Conservation (phyloP, 192 early-diverging fungal genomes). For the Coemansia sp. region DNA sequence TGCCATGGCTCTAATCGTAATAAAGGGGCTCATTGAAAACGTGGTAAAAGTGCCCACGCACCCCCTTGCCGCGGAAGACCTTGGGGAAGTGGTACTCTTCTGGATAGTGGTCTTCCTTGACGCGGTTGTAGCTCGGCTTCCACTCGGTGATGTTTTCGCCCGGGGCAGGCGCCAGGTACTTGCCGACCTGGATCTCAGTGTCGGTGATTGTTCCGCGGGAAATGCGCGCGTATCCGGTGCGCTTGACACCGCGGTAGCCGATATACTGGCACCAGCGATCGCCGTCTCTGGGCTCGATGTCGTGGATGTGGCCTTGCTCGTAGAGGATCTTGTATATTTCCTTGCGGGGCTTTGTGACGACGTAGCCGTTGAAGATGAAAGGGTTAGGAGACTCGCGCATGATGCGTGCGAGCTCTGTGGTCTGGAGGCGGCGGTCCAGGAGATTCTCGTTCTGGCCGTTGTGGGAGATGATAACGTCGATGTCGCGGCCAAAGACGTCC, state of each 20-base stretch:
- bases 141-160: conserved; percentile 35
- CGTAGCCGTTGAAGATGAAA: conserved; percentile 78
- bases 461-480: conserved; percentile 80
- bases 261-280: conserved; percentile 87
- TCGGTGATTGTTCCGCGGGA: conserved; percentile 80
- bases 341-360: conserved; percentile 70
- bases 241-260: conserved; percentile 72
- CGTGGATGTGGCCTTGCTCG: conserved; percentile 66
- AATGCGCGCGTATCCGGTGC: conserved; percentile 72
- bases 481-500: conserved; percentile 73
- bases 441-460: conserved; percentile 81
- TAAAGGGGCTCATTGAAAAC: conserved; percentile 78
- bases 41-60: conserved; percentile 74
- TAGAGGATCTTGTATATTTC: conserved; percentile 65
- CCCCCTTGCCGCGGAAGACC: conserved; percentile 66
- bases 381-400: conserved; percentile 73
- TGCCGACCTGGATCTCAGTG: conserved; percentile 80
- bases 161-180: conserved; percentile 61
- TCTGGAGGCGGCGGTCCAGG: conserved; percentile 72
- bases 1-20: conserved; percentile 40
- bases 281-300: conserved; percentile 72
- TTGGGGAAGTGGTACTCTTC: conserved; percentile 62
- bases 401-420: conserved; percentile 73
- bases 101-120: conserved; percentile 58
- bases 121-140: conserved; percentile 60